Evolutionary conservation across 202 grass and related monocot genomes (phyloP).

Genomic region (Eragrostis tef): DNA sequence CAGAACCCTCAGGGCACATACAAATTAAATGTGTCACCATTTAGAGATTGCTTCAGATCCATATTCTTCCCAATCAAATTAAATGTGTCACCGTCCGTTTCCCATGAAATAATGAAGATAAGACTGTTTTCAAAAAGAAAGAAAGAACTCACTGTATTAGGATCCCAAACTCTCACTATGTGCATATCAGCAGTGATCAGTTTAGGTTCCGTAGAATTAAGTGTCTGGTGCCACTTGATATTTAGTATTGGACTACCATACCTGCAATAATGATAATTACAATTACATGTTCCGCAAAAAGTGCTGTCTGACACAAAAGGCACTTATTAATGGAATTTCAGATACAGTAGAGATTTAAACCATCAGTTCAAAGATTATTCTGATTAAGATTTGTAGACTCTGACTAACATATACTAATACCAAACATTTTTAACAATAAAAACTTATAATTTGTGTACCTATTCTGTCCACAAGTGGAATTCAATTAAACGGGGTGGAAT

Average conservation of each 20-base stretch:
- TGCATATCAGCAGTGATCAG: slow-evolving; percentile 83
- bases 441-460: too few species aligned
- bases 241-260: slow-evolving; percentile 83
- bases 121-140: not conserved
- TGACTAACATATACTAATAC: not conserved
- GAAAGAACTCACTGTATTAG: slow-evolving; percentile 80
- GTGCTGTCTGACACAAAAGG: slow-evolving; percentile 28
- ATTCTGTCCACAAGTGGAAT: too few species aligned
- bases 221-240: slow-evolving; percentile 92
- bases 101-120: slow-evolving; percentile 15
- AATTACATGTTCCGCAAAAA: slow-evolving; percentile 8
- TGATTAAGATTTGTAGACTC: not conserved
- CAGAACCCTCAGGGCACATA: not conserved
- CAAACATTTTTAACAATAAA: too few species aligned
- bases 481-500: not conserved
- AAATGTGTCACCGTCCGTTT: not conserved
- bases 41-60: not conserved
- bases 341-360: not conserved
- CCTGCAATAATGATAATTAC: slow-evolving; percentile 57
- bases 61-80: not conserved
- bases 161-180: slow-evolving; percentile 95
- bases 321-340: slow-evolving; percentile 1
- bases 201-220: slow-evolving; percentile 88
- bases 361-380: not conserved
- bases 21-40: not conserved